Evolutionary conservation across 2,329 filamentous ascomycete species (phyloP), one percentile per base, ranked within the genome.

Genomic region (Geosmithia putterillii): DNA sequence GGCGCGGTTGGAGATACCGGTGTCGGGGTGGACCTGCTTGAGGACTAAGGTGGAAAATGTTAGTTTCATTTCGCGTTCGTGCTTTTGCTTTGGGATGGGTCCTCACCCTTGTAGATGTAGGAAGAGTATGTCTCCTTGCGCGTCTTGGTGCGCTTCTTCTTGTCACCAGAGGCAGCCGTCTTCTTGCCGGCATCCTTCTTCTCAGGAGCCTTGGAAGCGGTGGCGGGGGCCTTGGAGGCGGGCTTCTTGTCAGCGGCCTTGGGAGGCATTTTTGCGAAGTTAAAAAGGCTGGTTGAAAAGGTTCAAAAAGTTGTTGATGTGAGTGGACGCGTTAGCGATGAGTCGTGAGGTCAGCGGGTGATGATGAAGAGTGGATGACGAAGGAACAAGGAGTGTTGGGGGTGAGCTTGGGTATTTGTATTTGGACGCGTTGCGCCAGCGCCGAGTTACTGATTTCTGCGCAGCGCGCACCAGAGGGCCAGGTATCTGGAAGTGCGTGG

Each of bases 111-210:
- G 86, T 96, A 98, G 73, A 98, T 98, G 81, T 98, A 98, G 45
- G 87, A 94, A 57, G 86, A 94, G 78, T 98, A 98, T n/a, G 92
- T 98, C 79, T 98, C 92, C 85, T 96, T 96, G 73, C 92, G 83
- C 55, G 89, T 86, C 89, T 98, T 98, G 75, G 88, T 94, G 64
- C 92, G 87, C 89, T 96, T 98, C 86, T 98, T 98, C 88, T 96
- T 96, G 59, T 96, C 92, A 52, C 92, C 92, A 63, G 86, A 81
- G 49, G 89, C 81, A 48, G 90, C 87, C 41, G 92, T 96, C 85
- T 96, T 98, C 86, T 98, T 98, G 76, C 90, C 92, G 53, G 90
- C 92, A 73, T 96, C 90, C 83, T 96, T 95, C 85, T 95, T 95
- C 81, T 95, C 89, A 46, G 74, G 74, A 51, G 73, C 74, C 73